phyloP scores from a whole-genome alignment of 2,329 filamentous ascomycete genomes.

The Cladorrhinum sp. region DNA sequence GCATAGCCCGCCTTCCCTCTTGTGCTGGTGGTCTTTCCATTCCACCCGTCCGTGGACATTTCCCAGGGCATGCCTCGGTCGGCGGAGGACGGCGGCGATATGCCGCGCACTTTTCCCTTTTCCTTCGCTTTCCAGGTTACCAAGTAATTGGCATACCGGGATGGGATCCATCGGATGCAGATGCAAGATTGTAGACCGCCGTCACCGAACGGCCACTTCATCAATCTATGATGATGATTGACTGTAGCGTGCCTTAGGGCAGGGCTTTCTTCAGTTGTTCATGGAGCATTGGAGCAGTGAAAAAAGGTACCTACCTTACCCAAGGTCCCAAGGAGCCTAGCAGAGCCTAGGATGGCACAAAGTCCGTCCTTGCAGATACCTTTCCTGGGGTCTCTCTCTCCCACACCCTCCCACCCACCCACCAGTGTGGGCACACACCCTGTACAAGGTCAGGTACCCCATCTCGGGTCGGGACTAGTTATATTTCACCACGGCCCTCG shows the following conservation, averaged over 20 bases:
- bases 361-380: not conserved
- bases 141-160: not conserved
- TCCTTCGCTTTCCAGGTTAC: slow-evolving; percentile 1
- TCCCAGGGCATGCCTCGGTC: not conserved
- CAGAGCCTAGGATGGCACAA: not conserved
- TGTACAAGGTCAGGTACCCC: not conserved
- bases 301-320: too few species aligned
- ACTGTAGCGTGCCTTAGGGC: not conserved
- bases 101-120: slow-evolving; percentile 14
- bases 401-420: not conserved
- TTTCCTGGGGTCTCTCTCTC: not conserved
- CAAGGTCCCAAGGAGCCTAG: not conserved
- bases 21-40: not conserved
- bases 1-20: slow-evolving; percentile 34
- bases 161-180: not conserved
- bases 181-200: not conserved
- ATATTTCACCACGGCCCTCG: slow-evolving; percentile 50
- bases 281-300: not conserved
- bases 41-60: not conserved
- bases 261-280: not conserved
- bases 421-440: not conserved
- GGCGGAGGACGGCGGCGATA: slow-evolving; percentile 14
- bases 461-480: slow-evolving; percentile 25
- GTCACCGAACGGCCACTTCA: not conserved
- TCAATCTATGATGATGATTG: not conserved